Evolutionary conservation across 73 alveolate genomes (phyloP), one percentile per base, ranked within the genome.

Genomic region (Breviolum minutum): DNA sequence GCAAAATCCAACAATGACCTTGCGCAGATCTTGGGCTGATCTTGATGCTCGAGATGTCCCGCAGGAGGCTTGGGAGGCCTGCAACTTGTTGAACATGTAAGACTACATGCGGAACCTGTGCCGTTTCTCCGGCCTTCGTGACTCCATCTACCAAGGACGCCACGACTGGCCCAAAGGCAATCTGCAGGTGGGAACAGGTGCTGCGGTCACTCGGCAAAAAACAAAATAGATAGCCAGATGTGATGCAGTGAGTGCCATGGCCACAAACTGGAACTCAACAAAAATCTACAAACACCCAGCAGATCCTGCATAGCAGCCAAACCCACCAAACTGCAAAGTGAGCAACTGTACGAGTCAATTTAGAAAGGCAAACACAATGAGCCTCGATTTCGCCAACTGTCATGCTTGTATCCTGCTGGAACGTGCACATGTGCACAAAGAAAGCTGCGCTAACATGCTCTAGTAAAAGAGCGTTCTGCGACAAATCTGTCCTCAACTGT

Each of bases 51-150:
- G 83, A 8, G 98, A 92, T 32, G 27, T 29, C 73, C 87, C 82
- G 48, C 97, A 92, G n/a, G 98, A 92, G 40, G 98, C 98, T 74
- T 92, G 98, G 16, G 98, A 92, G 73, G 98, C 98, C 98, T 92
- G 24, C 80, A 12, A 73, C 13, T n/a, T 77, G 11, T 10, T 61
- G 54, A 40, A 40, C 54, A 40, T 11, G 11, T 66, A 17, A 11
- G 74, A 66, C 24, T 66, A 17, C 77, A 2, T 68, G n/a, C 17
- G 4, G 77, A 17, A 68, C 77, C 17, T 17, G n/a, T 17, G 24
- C 17, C 4, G 2, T 2, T 22, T 68, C 24, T 6, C 48, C 14
- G 48, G 27, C 98, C 98, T 92, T 92, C 61, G 98, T 92, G 81
- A 92, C 98, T 1, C 98, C 98, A 64, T 92, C 98, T 9, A 92